Base-by-base conservation (phyloP, 192 early-diverging fungal species). In the Linnemannia zychae region DNA sequence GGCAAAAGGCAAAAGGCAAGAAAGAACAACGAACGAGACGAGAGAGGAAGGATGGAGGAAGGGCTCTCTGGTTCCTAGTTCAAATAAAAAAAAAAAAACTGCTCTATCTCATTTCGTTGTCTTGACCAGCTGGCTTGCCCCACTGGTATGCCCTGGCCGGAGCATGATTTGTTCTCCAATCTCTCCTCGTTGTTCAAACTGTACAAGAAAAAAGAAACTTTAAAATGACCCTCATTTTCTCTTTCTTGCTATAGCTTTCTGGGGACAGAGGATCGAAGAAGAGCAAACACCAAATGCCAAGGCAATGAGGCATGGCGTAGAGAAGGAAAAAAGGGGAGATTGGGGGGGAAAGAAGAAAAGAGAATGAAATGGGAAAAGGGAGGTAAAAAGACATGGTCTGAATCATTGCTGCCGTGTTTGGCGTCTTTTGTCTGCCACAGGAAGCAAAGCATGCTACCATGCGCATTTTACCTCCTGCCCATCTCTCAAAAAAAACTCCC, bases 111-210 rank as follows among this genome's bases (percentile, higher is more conserved):
- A 33, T 34, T 33, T 24, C 18, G 1, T 34, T 33, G 6, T 24
- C 28, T 18, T 68, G 37, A 48, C 72, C 68, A 60, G 44, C 77
- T 48, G 46, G 37, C n/a, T 46, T n/a, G n/a, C 57, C 52, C 60
- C 79, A 63, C 53, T 63, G 57, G 57, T 63, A 63, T 31, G 57
- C 24, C 28, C 57, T 63, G 28, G 57, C 57, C 50, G 20, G 69
- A 37, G 53, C 66, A 72, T 81, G 80, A 81, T 81, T 81, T 81
- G 80, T 81, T 81, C 74, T 60, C 72, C 79, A 72, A 72, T 73
- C 69, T 76, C 66, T 76, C 5, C n/a, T n/a, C n/a, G n/a, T n/a
- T n/a, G 31, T 46, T 52, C 40, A 76, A 65, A 66, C 70, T 46
- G 18, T 33, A 44, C 36, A 76, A 47, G 7, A 28, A 11, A 44